Evolutionary conservation across 352 stramenopile species (phyloP), one percentile per base, ranked within the genome.

Genomic region (Phytophthora pistaciae): DNA sequence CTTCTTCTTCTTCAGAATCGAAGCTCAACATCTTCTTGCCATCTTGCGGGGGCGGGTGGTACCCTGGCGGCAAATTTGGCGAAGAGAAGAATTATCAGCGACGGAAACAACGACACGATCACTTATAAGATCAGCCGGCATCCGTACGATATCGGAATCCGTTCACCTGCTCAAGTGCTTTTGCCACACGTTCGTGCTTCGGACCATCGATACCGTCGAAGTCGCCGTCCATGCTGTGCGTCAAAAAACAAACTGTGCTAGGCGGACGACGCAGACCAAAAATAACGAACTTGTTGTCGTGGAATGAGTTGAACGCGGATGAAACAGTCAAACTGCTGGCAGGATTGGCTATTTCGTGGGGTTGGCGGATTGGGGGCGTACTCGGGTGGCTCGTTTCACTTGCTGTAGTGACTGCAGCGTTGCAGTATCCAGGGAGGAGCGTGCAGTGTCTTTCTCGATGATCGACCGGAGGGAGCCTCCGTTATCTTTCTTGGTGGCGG

Each of bases 151-250:
- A 92, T 70, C 79, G 79, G 3, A 93, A 64, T 0, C 73, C 82
- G 54, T 93, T 93, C 72, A 91, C 77, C 64, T 93, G 86, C 61
- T 91, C 84, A 13, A 93, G 82, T 27, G 84, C 86, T 50, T 82
- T 83, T 27, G 70, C 66, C 31, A 93, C 86, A 48, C 86, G 84
- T 60, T 85, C 75, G 56, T 93, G 86, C 63, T 91, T 88, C 14
- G 65, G 55, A 21, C n/a, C 58, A 48, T 70, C 44, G 5, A 76
- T 56, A 38, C 60, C 60, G 29, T 79, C 72, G 16, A 73, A 74
- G 23, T 13, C 23, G 25, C 13, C 36, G 52, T 71, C 48, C 58
- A 80, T 77, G 40, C 16, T 70, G 27, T 66, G 5, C 5, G 23
- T 29, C 8, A 55, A 29, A 27, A 11, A 44, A 64, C 3, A 20